Percentiles rank a stretch among this genome's conserved stretches.
Evolutionary conservation across 106 monocot species (phyloP).

Genomic region (Dioscorea alata): DNA sequence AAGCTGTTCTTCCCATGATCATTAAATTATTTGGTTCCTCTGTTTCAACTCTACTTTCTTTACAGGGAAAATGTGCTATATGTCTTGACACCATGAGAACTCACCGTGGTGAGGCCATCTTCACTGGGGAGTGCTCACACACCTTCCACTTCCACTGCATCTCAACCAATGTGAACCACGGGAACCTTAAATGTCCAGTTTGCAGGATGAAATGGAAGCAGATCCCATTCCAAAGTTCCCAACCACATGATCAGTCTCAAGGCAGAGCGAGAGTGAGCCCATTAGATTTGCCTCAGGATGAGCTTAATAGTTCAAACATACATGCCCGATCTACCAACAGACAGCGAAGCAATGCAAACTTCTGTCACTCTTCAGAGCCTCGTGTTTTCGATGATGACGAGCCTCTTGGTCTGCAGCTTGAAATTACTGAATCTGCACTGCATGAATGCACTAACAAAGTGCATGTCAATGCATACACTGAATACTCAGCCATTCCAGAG

Average conservation of each 20-base stretch:
- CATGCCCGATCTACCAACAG: conserved; percentile 34
- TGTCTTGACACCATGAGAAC: conserved; percentile 45
- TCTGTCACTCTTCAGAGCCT: conserved; percentile 40
- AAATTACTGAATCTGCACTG: conserved; percentile 7
- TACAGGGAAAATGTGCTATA: conserved; percentile 57
- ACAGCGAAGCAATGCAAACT: conserved; percentile 10
- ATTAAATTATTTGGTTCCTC: no score
- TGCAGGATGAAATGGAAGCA: conserved; percentile 67
- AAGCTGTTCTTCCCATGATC: no score
- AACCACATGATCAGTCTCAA: conserved; percentile 13
- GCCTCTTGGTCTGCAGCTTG: conserved; percentile 26
- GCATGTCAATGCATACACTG: conserved; percentile 53
- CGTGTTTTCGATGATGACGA: conserved; percentile 69
- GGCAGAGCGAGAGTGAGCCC: conserved; percentile 28
- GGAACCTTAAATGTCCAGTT: conserved; percentile 55
- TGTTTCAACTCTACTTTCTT: background rate
- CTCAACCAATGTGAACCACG: conserved; percentile 51
- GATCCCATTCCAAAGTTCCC: conserved; percentile 24
- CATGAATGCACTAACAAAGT: conserved; percentile 18
- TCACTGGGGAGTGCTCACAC: conserved; percentile 82
- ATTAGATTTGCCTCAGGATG: conserved; percentile 18
- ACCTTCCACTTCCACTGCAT: conserved; percentile 77
- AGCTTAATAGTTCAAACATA: conserved; percentile 12
- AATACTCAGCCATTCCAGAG: conserved; percentile 47
- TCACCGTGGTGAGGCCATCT: conserved; percentile 51